Conservation (phyloP, 768 basidiomycete species). For the Lactifluus rugatus region DNA sequence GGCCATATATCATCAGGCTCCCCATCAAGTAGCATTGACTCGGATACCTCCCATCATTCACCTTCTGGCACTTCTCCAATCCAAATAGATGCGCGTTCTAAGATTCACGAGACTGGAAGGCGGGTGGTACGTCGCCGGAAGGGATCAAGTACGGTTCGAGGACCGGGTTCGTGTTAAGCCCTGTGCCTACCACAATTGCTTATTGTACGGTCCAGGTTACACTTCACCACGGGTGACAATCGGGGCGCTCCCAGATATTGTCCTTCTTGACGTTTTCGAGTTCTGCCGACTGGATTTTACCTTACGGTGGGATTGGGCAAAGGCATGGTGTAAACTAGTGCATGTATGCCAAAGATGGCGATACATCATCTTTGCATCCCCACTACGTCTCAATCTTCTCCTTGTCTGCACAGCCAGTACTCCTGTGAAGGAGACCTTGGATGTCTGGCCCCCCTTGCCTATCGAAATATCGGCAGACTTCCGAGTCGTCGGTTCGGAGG, state of each 20-base stretch:
- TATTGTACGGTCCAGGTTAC: too few relatives aligned
- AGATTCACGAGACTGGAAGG: neutral
- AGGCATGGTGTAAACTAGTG: neutral
- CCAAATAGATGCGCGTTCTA: too few relatives aligned
- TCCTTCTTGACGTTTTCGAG: neutral
- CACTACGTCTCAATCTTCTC: neutral
- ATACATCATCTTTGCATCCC: neutral
- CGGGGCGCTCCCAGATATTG: neutral
- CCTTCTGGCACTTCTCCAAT: neutral
- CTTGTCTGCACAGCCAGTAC: neutral
- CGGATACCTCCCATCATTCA: neutral
- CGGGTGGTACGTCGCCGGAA: neutral
- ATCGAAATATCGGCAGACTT: neutral
- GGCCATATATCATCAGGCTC: neutral
- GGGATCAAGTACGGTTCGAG: neutral
- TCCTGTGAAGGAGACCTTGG: neutral
- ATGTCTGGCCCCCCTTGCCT: neutral
- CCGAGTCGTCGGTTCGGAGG: too few relatives aligned
- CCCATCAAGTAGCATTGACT: neutral
- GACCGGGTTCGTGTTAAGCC: too few relatives aligned
- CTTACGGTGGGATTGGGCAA: too few relatives aligned
- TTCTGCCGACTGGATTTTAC: too few relatives aligned
- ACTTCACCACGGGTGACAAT: neutral
- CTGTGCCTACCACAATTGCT: too few relatives aligned
- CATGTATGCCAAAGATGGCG: neutral